phyloP scores from a whole-genome alignment of 352 stramenopile genomes.

The Pythium coloratum region DNA sequence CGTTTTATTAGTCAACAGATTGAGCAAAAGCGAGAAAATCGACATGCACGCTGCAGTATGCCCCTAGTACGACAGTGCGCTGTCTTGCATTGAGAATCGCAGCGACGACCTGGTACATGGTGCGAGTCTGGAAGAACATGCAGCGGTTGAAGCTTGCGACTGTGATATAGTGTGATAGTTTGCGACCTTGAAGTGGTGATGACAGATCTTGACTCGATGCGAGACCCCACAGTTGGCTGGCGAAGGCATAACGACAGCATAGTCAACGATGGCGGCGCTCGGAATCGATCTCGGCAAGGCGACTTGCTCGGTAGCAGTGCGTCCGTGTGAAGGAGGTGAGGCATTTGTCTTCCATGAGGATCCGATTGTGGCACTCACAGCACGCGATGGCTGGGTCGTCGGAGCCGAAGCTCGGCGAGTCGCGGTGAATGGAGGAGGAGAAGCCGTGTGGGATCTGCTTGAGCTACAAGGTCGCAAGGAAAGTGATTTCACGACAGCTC shows the following conservation, averaged over 20 bases:
- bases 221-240: conserved; percentile 11
- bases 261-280: conserved; percentile 10
- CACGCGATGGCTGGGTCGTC: conserved; percentile 19
- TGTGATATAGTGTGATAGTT: background rate
- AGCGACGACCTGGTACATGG: too few species aligned
- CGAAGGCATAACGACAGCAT: background rate
- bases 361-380: conserved; percentile 15
- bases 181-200: background rate
- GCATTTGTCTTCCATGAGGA: conserved; percentile 6
- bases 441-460: conserved; percentile 25
- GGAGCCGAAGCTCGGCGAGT: conserved; percentile 12
- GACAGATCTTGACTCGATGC: conserved; percentile 12
- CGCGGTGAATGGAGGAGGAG: background rate
- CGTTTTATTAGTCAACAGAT: background rate
- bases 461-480: conserved; percentile 18
- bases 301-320: conserved; percentile 16
- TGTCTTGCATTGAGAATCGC: too few species aligned
- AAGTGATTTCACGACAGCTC: conserved; percentile 14
- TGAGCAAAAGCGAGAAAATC: too few species aligned
- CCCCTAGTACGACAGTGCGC: too few species aligned
- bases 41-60: too few species aligned
- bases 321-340: background rate
- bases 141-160: background rate
- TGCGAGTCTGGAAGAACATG: background rate
- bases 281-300: conserved; percentile 26